Conservation (phyloP, 1,284 basidiomycete species). For the Ganoderma multipileum region DNA sequence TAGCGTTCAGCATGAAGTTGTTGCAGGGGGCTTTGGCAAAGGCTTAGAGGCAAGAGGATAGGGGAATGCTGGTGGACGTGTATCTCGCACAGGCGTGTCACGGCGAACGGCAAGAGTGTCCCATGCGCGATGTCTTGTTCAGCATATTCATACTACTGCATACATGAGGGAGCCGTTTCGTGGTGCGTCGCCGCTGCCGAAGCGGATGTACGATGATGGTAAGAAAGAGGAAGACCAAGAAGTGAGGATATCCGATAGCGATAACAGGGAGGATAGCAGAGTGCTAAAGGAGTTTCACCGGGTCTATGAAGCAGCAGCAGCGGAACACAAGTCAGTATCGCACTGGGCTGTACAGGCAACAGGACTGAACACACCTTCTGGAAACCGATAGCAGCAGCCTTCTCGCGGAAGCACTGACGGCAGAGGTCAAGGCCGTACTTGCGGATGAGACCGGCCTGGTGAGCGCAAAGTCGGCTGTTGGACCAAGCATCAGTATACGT, state of each 20-base stretch:
- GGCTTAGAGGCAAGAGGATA: not conserved
- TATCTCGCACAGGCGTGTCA: not conserved
- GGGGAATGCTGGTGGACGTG: not conserved
- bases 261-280: conserved; percentile 17
- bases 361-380: conserved; percentile 75
- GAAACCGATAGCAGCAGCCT: conserved; percentile 92
- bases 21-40: not conserved
- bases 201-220: conserved; percentile 13
- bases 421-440: conserved; percentile 96
- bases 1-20: not conserved
- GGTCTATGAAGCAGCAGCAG: conserved; percentile 20
- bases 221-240: conserved; percentile 3
- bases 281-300: conserved; percentile 30
- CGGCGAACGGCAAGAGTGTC: conserved; percentile 14
- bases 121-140: conserved; percentile 31
- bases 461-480: conserved; percentile 89
- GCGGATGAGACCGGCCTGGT: conserved; percentile 96
- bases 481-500: not conserved
- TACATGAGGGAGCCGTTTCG: conserved; percentile 33
- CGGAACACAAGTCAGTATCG: not conserved
- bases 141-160: conserved; percentile 38
- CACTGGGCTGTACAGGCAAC: not conserved
- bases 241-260: conserved; percentile 24
- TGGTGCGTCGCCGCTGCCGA: conserved; percentile 16
- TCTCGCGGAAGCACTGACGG: conserved; percentile 98